Base-by-base conservation (phyloP, 331 rosid species). In the Prunus yedoensis region DNA sequence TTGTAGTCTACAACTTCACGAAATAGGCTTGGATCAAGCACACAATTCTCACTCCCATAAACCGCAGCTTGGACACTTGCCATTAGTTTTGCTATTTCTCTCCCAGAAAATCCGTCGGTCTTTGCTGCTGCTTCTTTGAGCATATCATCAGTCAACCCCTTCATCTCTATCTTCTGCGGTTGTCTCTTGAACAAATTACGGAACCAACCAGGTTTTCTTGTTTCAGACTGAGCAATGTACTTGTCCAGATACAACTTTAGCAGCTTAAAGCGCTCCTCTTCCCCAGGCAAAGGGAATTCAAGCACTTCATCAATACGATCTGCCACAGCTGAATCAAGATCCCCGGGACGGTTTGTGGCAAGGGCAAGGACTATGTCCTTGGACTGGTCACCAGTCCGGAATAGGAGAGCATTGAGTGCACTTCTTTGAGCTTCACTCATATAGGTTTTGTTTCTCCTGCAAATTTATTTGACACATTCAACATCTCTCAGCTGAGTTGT, bases 341-440 rank as follows among this genome's bases (percentile, higher is more conserved):
- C 99, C 47, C 93, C 96, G 0, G 99, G 99, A 5, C 98, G 97
- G 76, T 94, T 94, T 17, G 98, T 94, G 54, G 98, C 98, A 1
- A 94, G 93, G 70, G 96, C 98, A 78, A 94, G 98, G 66, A 92
- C 99, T 59, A 95, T 92, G 85, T 95, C 99, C 76, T 95, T 95
- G 46, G 99, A 95, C 77, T 92, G 99, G 82, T 95, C 99, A 78
- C 97, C 99, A 0, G 97, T 92, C 46, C 97, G 97, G 83, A 90
- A 95, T 58, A 95, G 97, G 62, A 95, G 97, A 13, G 99, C 99
- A 68, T 95, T 95, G 35, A 95, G 91, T 18, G 97, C 97, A 82
- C 99, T 95, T 87, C 99, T 90, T 86, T 95, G 99, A 25, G 99
- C 99, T 88, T 95, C 97, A 87, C 97, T 90, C 99, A 92, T 95